Conservation (phyloP, 371 early-diverging fungal species). For the Blastocladiella emersonii region DNA sequence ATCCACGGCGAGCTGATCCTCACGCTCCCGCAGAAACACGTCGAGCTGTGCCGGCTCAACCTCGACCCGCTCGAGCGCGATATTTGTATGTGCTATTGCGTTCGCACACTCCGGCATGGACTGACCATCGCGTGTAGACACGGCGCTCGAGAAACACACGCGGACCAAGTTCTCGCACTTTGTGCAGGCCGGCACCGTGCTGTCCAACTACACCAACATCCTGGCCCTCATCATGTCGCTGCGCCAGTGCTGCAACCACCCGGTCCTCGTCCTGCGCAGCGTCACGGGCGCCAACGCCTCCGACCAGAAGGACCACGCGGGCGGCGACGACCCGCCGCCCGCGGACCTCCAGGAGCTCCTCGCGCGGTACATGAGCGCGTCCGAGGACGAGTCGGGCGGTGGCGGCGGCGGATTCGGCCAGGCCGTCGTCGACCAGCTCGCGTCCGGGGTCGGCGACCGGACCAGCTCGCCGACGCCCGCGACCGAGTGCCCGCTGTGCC, state of each 20-base stretch:
- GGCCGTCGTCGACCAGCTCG: constrained; percentile 12
- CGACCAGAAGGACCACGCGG: constrained; percentile 5
- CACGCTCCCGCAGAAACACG: constrained; percentile 36
- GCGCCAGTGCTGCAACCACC: constrained; percentile 54
- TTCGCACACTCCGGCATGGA: constrained; percentile 16
- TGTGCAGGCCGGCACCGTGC: constrained; percentile 25
- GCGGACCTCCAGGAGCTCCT: constrained; percentile 31
- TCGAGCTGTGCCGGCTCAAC: constrained; percentile 41
- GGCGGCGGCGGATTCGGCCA: constrained; percentile 9
- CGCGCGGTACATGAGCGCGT: constrained; percentile 21
- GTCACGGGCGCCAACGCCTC: too few relatives aligned
- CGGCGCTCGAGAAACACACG: constrained; percentile 28
- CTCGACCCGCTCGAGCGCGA: constrained; percentile 23
- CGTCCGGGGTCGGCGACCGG: constrained; percentile 23
- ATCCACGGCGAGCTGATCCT: constrained; percentile 42
- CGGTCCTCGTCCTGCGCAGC: constrained; percentile 28
- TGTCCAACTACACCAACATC: constrained; percentile 31
- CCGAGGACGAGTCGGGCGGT: constrained; percentile 7
- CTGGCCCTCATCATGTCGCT: constrained; percentile 34
- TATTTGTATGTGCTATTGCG: constrained; percentile 9
- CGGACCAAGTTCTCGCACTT: constrained; percentile 28
- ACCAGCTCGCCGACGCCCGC: constrained; percentile 14
- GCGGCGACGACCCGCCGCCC: constrained; percentile 19
- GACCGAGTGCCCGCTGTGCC: constrained; percentile 33
- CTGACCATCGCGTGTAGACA: neutral